These are phyloP conservation scores for Paecilomyces dactylethromorphus DNA, from an alignment of 2,329 filamentous ascomycete genomes.

Conservation along the genomic window DNA sequence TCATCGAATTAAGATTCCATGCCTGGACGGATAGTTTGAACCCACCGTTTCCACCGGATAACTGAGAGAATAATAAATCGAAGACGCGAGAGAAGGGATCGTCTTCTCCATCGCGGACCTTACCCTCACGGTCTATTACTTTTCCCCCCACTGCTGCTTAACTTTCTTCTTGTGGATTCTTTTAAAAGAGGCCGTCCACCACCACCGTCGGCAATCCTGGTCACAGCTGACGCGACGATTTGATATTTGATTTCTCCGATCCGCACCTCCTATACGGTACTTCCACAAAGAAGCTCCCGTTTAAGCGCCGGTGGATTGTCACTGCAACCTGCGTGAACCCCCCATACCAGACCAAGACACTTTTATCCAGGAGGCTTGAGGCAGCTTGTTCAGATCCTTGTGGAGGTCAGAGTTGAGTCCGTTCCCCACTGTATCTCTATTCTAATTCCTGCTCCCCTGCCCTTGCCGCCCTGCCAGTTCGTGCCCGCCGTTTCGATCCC, in stretches of 20 bases:
- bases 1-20: conserved; percentile 1
- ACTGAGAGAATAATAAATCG: background rate
- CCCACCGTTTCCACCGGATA: background rate
- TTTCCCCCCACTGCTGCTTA: conserved; percentile 1
- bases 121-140: background rate
- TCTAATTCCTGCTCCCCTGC: conserved; percentile 6
- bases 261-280: background rate
- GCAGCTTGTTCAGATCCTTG: conserved; percentile 4
- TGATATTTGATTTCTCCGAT: conserved; percentile 7
- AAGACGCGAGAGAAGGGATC: background rate
- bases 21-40: background rate
- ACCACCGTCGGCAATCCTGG: background rate
- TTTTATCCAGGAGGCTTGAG: background rate
- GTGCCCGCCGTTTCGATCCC: conserved; percentile 1
- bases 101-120: background rate
- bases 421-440: conserved; percentile 11
- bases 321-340: background rate
- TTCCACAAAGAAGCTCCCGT: conserved; percentile 8
- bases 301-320: background rate
- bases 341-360: background rate
- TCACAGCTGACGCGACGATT: conserved; percentile 6
- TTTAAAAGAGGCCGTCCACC: background rate
- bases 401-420: conserved; percentile 14
- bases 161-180: background rate
- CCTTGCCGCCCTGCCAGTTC: conserved; percentile 3